Percentiles rank a stretch among this genome's conserved stretches.
These are phyloP conservation scores for Trypanosoma avium DNA, from an alignment of 208 protist species.

Conservation along the genomic window DNA sequence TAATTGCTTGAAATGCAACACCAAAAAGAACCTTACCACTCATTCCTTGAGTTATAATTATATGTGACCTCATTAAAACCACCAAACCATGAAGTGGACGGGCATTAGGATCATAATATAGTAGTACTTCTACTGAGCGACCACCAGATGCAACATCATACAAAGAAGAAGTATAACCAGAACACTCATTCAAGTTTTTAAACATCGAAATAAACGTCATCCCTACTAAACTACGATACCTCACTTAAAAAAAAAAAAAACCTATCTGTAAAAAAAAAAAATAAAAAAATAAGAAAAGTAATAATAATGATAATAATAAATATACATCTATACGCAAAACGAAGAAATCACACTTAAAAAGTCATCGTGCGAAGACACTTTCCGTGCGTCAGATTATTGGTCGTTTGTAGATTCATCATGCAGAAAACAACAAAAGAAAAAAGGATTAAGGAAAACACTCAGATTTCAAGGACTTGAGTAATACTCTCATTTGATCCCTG, in stretches of 20 bases:
- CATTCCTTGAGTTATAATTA: not conserved
- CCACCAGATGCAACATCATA: constrained; percentile 17
- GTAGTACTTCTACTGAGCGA: constrained; percentile 8
- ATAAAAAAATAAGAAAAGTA: constrained; percentile 18
- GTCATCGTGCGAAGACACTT: constrained; percentile 1
- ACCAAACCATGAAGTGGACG: constrained; percentile 4
- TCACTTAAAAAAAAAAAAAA: constrained; percentile 12
- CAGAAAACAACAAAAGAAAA: too few relatives aligned
- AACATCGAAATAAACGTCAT: constrained; percentile 5
- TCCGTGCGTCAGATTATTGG: constrained; percentile 30
- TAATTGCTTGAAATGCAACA: not conserved
- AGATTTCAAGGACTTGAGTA: constrained; percentile 24
- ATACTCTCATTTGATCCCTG: constrained; percentile 23
- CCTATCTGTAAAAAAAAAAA: constrained; percentile 1
- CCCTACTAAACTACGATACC: not conserved
- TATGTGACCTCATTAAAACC: constrained; percentile 9
- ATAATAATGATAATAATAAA: constrained; percentile 7
- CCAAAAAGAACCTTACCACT: constrained; percentile 1
- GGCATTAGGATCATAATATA: constrained; percentile 14
- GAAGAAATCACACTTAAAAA: constrained; percentile 16
- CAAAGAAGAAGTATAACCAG: not conserved
- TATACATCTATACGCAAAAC: constrained; percentile 4
- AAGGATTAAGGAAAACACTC: not conserved
- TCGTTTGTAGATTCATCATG: constrained; percentile 25
- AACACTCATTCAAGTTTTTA: not conserved